Evolutionary conservation across 1,139 yeast genomes (phyloP).

Genomic region (Zygosaccharomyces sapae): DNA sequence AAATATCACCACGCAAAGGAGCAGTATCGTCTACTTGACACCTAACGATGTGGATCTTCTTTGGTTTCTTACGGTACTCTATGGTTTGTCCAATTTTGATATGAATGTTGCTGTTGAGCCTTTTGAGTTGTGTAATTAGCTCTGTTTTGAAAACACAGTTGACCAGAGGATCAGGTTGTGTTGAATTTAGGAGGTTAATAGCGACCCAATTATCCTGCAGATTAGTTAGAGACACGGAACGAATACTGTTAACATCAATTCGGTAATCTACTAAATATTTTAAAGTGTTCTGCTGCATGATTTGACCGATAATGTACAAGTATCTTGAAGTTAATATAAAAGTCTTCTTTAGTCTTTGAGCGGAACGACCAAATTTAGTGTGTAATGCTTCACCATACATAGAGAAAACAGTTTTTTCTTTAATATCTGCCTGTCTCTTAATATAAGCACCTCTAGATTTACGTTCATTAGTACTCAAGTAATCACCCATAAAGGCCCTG

Average conservation of each 20-base stretch:
- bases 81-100: conserved; percentile 70
- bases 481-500: conserved; percentile 93
- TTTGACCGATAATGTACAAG: conserved; percentile 69
- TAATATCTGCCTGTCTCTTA: conserved; percentile 62
- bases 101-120: conserved; percentile 53
- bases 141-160: conserved; percentile 88
- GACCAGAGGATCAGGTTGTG: conserved; percentile 73
- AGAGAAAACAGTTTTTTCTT: conserved; percentile 72
- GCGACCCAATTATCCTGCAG: conserved; percentile 95
- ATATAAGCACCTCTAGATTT: conserved; percentile 71
- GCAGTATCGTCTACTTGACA: conserved; percentile 57
- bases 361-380: conserved; percentile 89
- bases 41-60: conserved; percentile 71
- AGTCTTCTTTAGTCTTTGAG: conserved; percentile 69
- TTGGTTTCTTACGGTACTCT: conserved; percentile 86
- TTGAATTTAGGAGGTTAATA: conserved; percentile 52
- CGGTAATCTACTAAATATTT: conserved; percentile 61
- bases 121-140: conserved; percentile 69
- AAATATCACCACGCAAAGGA: conserved; percentile 62
- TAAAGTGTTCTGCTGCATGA: conserved; percentile 67
- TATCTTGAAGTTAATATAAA: conserved; percentile 61
- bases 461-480: conserved; percentile 74
- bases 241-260: conserved; percentile 58
- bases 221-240: conserved; percentile 63
- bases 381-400: conserved; percentile 73